A percentile compares a stretch with the other conserved stretches of the same genome.
Conservation (phyloP, 2,329 filamentous ascomycete species). For the Fusarium metavorans region DNA sequence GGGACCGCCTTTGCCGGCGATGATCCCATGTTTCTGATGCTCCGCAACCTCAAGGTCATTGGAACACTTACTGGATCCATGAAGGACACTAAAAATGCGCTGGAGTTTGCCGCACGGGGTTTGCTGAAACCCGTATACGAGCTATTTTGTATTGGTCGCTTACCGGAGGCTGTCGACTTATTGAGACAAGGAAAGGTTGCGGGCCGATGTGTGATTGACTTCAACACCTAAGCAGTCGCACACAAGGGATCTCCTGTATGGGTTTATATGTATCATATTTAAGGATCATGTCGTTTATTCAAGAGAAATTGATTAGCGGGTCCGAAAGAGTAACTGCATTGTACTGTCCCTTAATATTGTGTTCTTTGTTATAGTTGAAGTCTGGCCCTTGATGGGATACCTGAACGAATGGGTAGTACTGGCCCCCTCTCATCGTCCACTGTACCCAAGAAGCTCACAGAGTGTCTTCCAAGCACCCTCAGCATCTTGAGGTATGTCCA, state of each 20-base stretch:
- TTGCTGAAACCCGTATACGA: not conserved
- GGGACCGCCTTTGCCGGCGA: constrained; percentile 12
- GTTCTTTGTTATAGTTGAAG: no score
- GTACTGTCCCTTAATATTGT: no score
- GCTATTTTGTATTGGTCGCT: not conserved
- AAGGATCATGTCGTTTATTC: not conserved
- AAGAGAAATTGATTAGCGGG: not conserved
- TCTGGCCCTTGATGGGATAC: no score
- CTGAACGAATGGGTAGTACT: no score
- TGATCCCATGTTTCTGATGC: constrained; percentile 13
- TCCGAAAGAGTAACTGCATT: no score
- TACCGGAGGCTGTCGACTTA: not conserved
- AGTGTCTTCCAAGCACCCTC: constrained; percentile 27
- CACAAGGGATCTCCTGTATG: not conserved
- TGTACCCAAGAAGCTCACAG: constrained; percentile 5
- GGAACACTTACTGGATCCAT: constrained; percentile 10
- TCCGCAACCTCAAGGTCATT: constrained; percentile 12
- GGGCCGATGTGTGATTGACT: not conserved
- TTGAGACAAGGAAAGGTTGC: not conserved
- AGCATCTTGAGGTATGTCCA: constrained; percentile 21
- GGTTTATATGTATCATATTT: not conserved
- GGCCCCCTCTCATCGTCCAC: not conserved
- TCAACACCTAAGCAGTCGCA: not conserved
- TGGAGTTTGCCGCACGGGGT: not conserved
- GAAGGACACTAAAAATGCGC: not conserved